A percentile compares a stretch with the other conserved stretches of the same genome.
These are phyloP conservation scores for Amanita brunnescens DNA, from an alignment of 768 basidiomycete genomes.

Conservation along the genomic window DNA sequence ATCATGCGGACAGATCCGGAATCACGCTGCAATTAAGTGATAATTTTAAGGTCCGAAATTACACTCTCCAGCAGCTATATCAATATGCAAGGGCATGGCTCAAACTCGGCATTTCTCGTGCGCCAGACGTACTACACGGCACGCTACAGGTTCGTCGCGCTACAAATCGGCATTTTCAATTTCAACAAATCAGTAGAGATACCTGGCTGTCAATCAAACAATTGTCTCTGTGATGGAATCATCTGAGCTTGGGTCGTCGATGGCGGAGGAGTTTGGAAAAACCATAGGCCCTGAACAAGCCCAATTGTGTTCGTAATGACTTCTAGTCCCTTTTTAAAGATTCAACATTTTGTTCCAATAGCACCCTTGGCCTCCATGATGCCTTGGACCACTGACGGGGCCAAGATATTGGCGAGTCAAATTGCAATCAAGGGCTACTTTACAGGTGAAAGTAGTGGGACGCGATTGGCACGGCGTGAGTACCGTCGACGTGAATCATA, in stretches of 20 bases:
- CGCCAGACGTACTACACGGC: slow-evolving; percentile 88
- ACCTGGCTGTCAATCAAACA: slow-evolving; percentile 70
- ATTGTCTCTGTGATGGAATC: slow-evolving; percentile 53
- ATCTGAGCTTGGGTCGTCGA: slow-evolving; percentile 84
- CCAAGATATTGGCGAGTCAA: slow-evolving; percentile 76
- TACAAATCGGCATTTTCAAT: slow-evolving; percentile 1
- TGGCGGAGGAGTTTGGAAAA: slow-evolving; percentile 82
- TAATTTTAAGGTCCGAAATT: slow-evolving; percentile 76
- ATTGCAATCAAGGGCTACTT: slow-evolving; percentile 89
- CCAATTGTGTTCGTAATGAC: slow-evolving; percentile 51
- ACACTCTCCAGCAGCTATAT: slow-evolving; percentile 71
- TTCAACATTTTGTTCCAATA: background rate
- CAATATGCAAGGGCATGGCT: slow-evolving; percentile 79
- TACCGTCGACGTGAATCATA: slow-evolving; percentile 27
- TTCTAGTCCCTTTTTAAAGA: background rate
- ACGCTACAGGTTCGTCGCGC: slow-evolving; percentile 65
- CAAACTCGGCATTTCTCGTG: slow-evolving; percentile 74
- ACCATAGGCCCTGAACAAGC: slow-evolving; percentile 70
- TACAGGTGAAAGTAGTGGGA: slow-evolving; percentile 77
- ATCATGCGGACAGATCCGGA: slow-evolving; percentile 66
- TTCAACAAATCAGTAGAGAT: slow-evolving; percentile 50
- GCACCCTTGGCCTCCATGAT: slow-evolving; percentile 14
- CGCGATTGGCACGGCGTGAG: slow-evolving; percentile 59
- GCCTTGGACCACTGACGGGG: slow-evolving; percentile 68
- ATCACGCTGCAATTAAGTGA: slow-evolving; percentile 79